Conservation (phyloP, 1,139 yeast genomes). For the Geotrichum macrosporum region DNA sequence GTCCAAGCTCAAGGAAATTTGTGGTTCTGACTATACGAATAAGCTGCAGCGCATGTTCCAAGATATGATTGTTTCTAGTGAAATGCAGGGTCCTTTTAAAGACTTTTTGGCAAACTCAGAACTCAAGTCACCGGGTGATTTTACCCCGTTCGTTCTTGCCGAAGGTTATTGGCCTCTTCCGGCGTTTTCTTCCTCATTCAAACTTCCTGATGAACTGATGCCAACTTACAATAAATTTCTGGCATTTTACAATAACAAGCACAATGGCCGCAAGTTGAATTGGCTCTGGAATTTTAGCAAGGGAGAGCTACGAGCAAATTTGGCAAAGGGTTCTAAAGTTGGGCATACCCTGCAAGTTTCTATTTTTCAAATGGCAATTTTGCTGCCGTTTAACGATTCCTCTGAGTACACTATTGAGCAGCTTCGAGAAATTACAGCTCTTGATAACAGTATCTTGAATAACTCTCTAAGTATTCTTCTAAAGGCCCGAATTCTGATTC, state of each 20-base stretch:
- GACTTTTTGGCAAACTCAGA: conserved; percentile 36
- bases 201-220: conserved; percentile 58
- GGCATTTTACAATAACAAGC: conserved; percentile 66
- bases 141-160: conserved; percentile 75
- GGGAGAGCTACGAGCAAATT: conserved; percentile 87
- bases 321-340: conserved; percentile 59
- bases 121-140: conserved; percentile 47
- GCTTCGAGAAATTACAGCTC: conserved; percentile 62
- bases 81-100: conserved; percentile 64
- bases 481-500: conserved; percentile 69
- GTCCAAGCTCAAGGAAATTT: conserved; percentile 81
- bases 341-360: conserved; percentile 86
- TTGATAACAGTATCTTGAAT: conserved; percentile 61
- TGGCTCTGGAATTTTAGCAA: conserved; percentile 97
- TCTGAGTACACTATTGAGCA: conserved; percentile 58
- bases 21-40: conserved; percentile 87
- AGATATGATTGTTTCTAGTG: conserved; percentile 84
- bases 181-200: conserved; percentile 46
- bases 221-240: conserved; percentile 65
- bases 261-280: conserved; percentile 80
- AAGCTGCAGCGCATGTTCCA: conserved; percentile 95
- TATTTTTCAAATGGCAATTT: conserved; percentile 78
- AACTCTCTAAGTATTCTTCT: conserved; percentile 75
- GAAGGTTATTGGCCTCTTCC: conserved; percentile 89
- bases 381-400: conserved; percentile 69